These are phyloP conservation scores for Cyclotella sp. DNA, from an alignment of 108 stramenopile genomes.

Conservation along the genomic window DNA sequence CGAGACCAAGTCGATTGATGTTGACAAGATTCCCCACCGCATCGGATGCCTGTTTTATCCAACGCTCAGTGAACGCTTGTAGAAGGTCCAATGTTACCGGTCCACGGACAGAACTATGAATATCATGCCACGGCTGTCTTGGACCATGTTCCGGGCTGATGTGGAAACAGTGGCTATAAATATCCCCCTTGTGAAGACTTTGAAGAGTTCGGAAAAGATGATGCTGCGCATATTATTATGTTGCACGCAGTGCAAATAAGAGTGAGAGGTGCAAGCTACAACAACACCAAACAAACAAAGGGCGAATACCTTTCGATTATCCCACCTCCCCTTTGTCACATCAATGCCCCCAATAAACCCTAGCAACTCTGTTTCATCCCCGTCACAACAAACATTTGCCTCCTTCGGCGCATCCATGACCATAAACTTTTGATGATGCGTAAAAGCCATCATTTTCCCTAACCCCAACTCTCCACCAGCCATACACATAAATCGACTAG, in stretches of 20 bases:
- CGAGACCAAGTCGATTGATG: constrained; percentile 26
- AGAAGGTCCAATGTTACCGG: constrained; percentile 51
- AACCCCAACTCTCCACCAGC: constrained; percentile 32
- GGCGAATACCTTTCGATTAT: constrained; percentile 48
- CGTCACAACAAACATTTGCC: constrained; percentile 10
- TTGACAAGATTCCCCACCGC: constrained; percentile 37
- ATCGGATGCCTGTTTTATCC: constrained; percentile 49
- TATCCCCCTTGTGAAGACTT: constrained; percentile 50
- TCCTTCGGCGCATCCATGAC: constrained; percentile 52
- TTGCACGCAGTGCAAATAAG: not conserved
- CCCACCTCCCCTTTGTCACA: constrained; percentile 66
- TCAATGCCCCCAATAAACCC: constrained; percentile 81
- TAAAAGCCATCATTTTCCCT: constrained; percentile 49
- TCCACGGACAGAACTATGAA: constrained; percentile 57
- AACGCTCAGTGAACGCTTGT: constrained; percentile 58
- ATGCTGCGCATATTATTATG: constrained; percentile 20
- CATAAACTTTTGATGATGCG: constrained; percentile 59
- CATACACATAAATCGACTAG: constrained; percentile 37
- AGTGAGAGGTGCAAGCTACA: not conserved
- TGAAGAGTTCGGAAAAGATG: constrained; percentile 55
- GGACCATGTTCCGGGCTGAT: constrained; percentile 47
- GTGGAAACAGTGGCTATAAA: constrained; percentile 44
- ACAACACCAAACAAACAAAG: not conserved
- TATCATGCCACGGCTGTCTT: constrained; percentile 64
- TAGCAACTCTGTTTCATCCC: constrained; percentile 36